Percentiles rank a stretch among this genome's conserved stretches.
These are phyloP conservation scores for Vitis hybrid DNA, from an alignment of 177 flowering plant species.

Conservation along the genomic window DNA sequence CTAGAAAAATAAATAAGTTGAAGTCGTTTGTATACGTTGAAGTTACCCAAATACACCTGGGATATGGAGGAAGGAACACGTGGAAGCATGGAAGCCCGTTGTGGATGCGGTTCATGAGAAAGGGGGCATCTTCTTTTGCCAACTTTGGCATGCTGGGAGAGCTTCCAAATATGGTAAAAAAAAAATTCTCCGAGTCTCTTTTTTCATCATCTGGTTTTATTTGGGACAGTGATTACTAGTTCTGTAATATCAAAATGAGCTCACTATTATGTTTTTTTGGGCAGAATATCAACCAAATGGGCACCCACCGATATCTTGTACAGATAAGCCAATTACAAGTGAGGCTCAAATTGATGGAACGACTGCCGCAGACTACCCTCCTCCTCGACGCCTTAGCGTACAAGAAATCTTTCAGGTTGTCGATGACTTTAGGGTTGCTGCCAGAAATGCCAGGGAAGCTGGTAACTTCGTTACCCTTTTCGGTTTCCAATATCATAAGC, in stretches of 20 bases:
- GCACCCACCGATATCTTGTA: constrained; percentile 23
- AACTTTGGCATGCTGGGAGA: constrained; percentile 24
- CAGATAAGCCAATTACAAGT: constrained; percentile 15
- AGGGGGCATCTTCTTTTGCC: constrained; percentile 33
- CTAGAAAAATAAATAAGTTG: neutral
- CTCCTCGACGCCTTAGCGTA: no score
- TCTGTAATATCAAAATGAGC: no score
- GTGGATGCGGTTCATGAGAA: constrained; percentile 33
- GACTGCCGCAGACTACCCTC: constrained; percentile 10
- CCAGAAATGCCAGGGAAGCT: no score
- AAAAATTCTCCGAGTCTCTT: neutral
- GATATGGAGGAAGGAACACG: constrained; percentile 29
- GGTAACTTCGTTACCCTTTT: no score
- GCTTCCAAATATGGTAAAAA: constrained; percentile 5
- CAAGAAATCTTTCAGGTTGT: no score
- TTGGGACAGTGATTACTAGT: no score
- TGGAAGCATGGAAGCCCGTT: constrained; percentile 37
- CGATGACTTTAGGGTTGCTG: no score
- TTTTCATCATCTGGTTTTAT: no score
- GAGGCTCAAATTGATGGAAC: constrained; percentile 13
- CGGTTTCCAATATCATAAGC: no score
- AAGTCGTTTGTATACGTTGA: neutral
- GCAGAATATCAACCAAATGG: constrained; percentile 22
- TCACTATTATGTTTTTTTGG: no score
- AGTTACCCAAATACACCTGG: constrained; percentile 30